Evolutionary conservation across 768 basidiomycete species (phyloP).

Genomic region (Kwoniella europaea): DNA sequence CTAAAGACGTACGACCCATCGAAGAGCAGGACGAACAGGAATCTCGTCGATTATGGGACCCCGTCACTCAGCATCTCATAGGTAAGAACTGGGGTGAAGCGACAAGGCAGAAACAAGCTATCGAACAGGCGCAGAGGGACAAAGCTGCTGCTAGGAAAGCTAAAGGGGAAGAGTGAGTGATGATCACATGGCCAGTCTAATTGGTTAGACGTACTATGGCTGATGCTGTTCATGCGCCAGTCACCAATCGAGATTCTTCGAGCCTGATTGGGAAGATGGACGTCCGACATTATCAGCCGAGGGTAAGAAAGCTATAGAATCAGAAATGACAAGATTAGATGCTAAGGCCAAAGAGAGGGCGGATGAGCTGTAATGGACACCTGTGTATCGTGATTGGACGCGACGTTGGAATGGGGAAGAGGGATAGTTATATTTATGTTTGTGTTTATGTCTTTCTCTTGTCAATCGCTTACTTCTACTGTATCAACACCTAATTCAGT

Average conservation of each 20-base stretch:
- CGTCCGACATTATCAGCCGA: slow-evolving; percentile 70
- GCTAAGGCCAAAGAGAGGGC: slow-evolving; percentile 3
- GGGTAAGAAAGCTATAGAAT: slow-evolving; percentile 74
- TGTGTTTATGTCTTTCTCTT: not conserved
- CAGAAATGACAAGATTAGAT: slow-evolving; percentile 61
- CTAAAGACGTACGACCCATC: slow-evolving; percentile 83
- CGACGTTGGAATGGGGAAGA: not conserved
- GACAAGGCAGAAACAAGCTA: slow-evolving; percentile 83
- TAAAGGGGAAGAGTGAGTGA: slow-evolving; percentile 75
- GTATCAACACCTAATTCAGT: not conserved
- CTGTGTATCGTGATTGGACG: not conserved
- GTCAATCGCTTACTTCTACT: too few species aligned
- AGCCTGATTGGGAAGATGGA: slow-evolving; percentile 70
- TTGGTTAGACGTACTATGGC: too few species aligned
- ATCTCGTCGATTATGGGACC: slow-evolving; percentile 84
- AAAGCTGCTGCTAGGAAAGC: slow-evolving; percentile 83
- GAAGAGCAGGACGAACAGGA: slow-evolving; percentile 78
- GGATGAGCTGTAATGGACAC: not conserved
- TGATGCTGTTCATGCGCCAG: slow-evolving; percentile 47
- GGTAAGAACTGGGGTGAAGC: slow-evolving; percentile 89
- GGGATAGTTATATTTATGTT: not conserved
- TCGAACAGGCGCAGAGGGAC: slow-evolving; percentile 91
- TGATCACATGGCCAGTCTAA: too few species aligned
- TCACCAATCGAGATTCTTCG: slow-evolving; percentile 78
- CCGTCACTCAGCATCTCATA: slow-evolving; percentile 69